Evolutionary conservation across 768 basidiomycete genomes (phyloP).

Genomic region (Amanita molliuscula): DNA sequence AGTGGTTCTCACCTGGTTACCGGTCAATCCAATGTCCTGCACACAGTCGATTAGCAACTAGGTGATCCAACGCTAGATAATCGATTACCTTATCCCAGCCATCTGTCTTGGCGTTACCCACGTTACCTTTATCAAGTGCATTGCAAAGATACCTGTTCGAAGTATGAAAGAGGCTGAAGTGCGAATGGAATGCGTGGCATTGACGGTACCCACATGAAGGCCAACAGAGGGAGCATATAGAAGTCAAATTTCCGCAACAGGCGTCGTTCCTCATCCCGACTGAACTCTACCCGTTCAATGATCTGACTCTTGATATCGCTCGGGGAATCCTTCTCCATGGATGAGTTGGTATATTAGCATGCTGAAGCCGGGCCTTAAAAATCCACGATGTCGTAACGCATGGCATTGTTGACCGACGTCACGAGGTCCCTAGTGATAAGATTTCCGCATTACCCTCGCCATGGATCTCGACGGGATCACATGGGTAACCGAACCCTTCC

Average conservation of each 20-base stretch:
- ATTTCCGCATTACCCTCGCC: no score
- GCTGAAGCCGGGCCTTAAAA: not conserved
- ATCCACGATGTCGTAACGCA: not conserved
- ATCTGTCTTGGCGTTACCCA: constrained; percentile 43
- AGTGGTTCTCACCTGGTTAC: constrained; percentile 28
- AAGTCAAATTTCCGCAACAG: constrained; percentile 32
- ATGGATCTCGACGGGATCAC: no score
- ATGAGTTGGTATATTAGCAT: not conserved
- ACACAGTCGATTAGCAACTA: not conserved
- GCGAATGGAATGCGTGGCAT: not conserved
- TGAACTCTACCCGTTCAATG: not conserved
- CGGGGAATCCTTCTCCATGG: not conserved
- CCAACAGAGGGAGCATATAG: constrained; percentile 30
- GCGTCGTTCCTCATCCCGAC: constrained; percentile 17
- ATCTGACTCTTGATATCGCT: not conserved
- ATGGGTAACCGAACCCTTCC: constrained; percentile 27
- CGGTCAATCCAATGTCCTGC: constrained; percentile 31
- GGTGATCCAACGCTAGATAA: not conserved
- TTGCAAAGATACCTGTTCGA: constrained; percentile 35
- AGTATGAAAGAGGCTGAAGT: not conserved
- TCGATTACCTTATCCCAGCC: constrained; percentile 33
- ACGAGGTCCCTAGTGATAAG: no score
- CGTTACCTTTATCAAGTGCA: constrained; percentile 38
- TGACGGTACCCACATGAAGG: constrained; percentile 25
- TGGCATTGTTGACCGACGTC: no score